Evolutionary conservation across 23 red algal species (phyloP), one percentile per base, ranked within the genome.

Genomic region (Agarophyton chilense): DNA sequence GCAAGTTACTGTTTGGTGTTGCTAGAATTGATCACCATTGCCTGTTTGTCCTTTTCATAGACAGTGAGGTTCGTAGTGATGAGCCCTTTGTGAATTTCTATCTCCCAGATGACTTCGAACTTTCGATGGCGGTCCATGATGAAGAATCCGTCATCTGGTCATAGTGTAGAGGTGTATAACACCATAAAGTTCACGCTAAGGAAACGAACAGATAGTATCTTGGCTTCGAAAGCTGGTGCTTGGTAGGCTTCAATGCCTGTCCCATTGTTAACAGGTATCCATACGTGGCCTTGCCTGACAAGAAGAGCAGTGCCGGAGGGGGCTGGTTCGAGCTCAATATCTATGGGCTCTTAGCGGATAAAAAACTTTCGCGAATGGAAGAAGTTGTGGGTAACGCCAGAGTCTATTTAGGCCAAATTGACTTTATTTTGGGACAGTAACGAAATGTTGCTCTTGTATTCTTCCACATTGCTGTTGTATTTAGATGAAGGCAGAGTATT

Each of bases 371-470:
- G 8, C 25, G 78, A 82, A 46, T 82, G 39, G 53, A 82, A 64
- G 45, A 82, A 82, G 36, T 82, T 10, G 6, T 82, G 78, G 31
- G 78, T 64, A 4, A 52, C 78, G 3, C 78, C 78, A 16, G 78
- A 82, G 49, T 82, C 78, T 14, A 82, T 61, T 22, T 45, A 82
- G 32, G 72, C 34, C 2, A 51, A 51, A 19, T 32, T 62, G 6
- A 22, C 56, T 22, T 62, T 62, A 22, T 9, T 7, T 62, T 62
- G 56, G 8, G 28, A 32, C n/a, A 32, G 56, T 8, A 62, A 19
- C 8, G 56, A 6, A 19, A 62, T 22, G 19, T 62, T 62, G 28
- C n/a, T 62, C 28, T 62, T 62, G 28, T 28, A 62, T 62, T 62
- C n/a, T 22, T 7, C 56, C 56, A 19, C 6, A 22, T 32, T 62